Percentiles rank a stretch among this genome's conserved stretches.
Conservation (phyloP, 225 moss, liverwort and hornwort genomes). For the Physcomitrium patens region DNA sequence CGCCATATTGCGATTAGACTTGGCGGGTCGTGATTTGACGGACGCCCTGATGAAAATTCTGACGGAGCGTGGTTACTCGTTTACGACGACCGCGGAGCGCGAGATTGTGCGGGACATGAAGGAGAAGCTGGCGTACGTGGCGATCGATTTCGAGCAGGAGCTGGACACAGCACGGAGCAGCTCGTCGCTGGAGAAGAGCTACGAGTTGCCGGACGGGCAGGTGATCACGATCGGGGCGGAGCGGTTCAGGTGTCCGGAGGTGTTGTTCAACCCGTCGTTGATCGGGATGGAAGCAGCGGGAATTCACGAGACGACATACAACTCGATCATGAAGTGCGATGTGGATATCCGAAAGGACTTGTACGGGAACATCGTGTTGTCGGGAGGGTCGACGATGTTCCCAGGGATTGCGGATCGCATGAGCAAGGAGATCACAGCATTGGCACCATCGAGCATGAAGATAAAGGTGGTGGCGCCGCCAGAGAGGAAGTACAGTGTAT, state of each 20-base stretch:
- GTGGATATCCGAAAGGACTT: constrained; percentile 88
- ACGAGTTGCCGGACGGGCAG: constrained; percentile 80
- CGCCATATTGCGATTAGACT: constrained; percentile 80
- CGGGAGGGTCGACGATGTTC: constrained; percentile 64
- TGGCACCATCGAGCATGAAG: constrained; percentile 67
- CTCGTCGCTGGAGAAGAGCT: constrained; percentile 60
- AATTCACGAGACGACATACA: constrained; percentile 90
- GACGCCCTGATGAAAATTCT: constrained; percentile 87
- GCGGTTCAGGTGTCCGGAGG: constrained; percentile 84
- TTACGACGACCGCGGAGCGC: constrained; percentile 84
- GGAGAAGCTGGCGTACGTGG: constrained; percentile 78
- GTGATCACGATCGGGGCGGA: constrained; percentile 76
- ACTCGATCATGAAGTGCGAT: constrained; percentile 97
- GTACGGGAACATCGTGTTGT: constrained; percentile 78
- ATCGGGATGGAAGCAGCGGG: constrained; percentile 87
- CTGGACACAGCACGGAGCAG: constrained; percentile 48
- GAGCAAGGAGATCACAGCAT: constrained; percentile 66
- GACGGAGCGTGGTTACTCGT: constrained; percentile 84
- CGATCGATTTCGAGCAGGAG: constrained; percentile 66
- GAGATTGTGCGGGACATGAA: constrained; percentile 95
- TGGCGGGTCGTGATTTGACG: constrained; percentile 82
- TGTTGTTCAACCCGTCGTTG: constrained; percentile 79
- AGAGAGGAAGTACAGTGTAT: constrained; percentile 68
- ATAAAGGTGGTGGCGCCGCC: constrained; percentile 68
- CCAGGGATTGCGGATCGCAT: constrained; percentile 58